Conservation (phyloP, 2,329 filamentous ascomycete species). For the Aspergillus fumigatus region DNA sequence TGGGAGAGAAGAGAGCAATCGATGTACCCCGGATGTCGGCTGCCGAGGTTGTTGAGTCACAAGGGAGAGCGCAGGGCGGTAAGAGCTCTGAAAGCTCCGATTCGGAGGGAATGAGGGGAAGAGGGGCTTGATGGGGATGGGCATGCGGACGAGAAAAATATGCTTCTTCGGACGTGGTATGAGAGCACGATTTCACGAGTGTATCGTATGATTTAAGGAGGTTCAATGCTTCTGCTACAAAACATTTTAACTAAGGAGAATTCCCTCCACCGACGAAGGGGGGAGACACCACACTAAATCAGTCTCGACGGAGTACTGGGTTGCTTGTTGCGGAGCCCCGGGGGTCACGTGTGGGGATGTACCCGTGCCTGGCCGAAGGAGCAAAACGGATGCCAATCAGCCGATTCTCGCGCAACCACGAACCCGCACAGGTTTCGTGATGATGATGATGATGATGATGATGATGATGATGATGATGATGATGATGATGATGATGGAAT, state of each 20-base stretch:
- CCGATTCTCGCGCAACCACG: neutral
- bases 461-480: too few relatives aligned
- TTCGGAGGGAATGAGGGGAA: neutral
- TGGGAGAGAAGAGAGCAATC: neutral
- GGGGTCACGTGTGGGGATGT: conserved; percentile 22
- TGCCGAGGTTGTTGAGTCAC: neutral
- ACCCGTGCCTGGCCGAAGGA: conserved; percentile 21
- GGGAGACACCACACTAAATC: neutral
- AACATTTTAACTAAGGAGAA: neutral
- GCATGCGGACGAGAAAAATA: neutral
- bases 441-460: too few relatives aligned
- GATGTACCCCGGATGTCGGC: neutral
- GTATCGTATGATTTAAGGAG: neutral
- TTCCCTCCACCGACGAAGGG: neutral
- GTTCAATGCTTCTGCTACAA: neutral
- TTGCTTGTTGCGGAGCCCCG: conserved; percentile 20
- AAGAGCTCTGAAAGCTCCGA: neutral
- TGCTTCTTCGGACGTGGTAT: neutral
- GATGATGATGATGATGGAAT: too few relatives aligned
- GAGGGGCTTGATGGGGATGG: conserved; percentile 1
- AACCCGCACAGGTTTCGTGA: neutral
- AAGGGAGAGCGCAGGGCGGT: neutral
- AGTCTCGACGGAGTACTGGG: conserved; percentile 11
- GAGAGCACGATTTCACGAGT: neutral
- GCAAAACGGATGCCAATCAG: conserved; percentile 3